These are phyloP conservation scores for Xylaria polymorpha DNA, from an alignment of 2,329 filamentous ascomycete genomes.

Conservation along the genomic window DNA sequence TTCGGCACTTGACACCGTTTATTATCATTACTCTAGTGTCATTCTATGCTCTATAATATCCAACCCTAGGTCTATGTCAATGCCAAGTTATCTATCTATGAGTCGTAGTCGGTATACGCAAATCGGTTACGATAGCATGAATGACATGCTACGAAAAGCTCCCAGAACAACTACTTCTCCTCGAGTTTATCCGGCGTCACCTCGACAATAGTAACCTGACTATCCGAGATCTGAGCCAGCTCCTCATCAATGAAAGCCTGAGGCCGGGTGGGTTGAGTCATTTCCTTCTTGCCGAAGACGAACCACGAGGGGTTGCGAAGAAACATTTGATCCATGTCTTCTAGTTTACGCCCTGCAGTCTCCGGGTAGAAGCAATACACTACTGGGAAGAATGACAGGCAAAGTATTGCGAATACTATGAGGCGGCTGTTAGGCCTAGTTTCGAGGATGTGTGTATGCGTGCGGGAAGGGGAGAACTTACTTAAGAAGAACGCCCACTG, in stretches of 20 bases:
- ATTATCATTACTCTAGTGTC: constrained; percentile 7
- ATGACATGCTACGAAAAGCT: no score
- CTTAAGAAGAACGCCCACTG: constrained; percentile 58
- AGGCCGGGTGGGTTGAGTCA: constrained; percentile 54
- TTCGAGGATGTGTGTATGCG: not conserved
- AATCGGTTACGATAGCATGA: no score
- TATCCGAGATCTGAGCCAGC: constrained; percentile 31
- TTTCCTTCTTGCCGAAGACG: constrained; percentile 50
- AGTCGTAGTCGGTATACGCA: no score
- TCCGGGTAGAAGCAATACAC: constrained; percentile 60
- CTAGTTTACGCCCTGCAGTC: constrained; percentile 60
- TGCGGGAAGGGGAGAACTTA: constrained; percentile 42
- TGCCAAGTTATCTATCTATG: no score
- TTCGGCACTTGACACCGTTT: not conserved
- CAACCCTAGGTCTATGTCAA: not conserved
- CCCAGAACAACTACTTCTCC: not conserved
- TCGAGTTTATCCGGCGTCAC: constrained; percentile 23
- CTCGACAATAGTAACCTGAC: constrained; percentile 29
- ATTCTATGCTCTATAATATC: not conserved
- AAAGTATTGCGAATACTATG: constrained; percentile 46
- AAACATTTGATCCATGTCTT: constrained; percentile 63
- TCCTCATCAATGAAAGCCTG: constrained; percentile 54
- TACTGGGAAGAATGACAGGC: constrained; percentile 50
- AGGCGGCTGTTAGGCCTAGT: constrained; percentile 15
- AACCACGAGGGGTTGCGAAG: constrained; percentile 48